Base-by-base conservation (phyloP, 345 rosid species). In the Eucalyptus fibrosa region DNA sequence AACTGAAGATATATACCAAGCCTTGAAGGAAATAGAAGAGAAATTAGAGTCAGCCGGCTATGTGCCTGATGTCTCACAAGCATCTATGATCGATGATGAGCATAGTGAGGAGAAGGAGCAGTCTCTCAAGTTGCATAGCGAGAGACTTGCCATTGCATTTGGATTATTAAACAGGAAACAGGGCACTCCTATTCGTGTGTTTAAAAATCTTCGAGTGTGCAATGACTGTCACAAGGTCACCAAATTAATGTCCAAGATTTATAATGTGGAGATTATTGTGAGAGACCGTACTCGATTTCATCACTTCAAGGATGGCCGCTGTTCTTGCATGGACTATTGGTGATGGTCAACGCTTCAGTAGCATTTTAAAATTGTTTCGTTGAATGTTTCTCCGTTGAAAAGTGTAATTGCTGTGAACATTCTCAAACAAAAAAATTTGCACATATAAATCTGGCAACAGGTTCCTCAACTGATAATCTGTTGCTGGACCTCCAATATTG, bases 261-360 rank as follows among this genome's bases (percentile, higher is more conserved):
- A 94, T 88, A 80, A 92, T 88, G 96, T 94, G 86, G 95, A 96
- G 93, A 96, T 96, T 87, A 92, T 95, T 19, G 96, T 96, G 83
- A 94, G 98, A 89, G 99, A 97, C 86, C 96, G 96, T 14, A 92
- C 94, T 34, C 92, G 97, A 53, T 96, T 96, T 87, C 97, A 97
- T 94, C 96, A 94, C 92, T 96, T 96, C 50, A 95, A 94, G 92
- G 92, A 95, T 44, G 97, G 98, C 55, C 87, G 88, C 72, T 96
- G 98, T 90, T 96, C 97, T 9, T 96, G 99, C 91, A 87, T 86
- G 94, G 98, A 96, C 91, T 96, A 95, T 87, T 96, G 98, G 97
- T 96, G 92, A 91, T 87, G 32, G 83, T 37, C 28, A 11, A 77
- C 5, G 16, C 83, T 77, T 37, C 83, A 19, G 24, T 37, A 86